Base-by-base conservation (phyloP, 2,329 filamentous ascomycete species). In the Fusarium palustre region DNA sequence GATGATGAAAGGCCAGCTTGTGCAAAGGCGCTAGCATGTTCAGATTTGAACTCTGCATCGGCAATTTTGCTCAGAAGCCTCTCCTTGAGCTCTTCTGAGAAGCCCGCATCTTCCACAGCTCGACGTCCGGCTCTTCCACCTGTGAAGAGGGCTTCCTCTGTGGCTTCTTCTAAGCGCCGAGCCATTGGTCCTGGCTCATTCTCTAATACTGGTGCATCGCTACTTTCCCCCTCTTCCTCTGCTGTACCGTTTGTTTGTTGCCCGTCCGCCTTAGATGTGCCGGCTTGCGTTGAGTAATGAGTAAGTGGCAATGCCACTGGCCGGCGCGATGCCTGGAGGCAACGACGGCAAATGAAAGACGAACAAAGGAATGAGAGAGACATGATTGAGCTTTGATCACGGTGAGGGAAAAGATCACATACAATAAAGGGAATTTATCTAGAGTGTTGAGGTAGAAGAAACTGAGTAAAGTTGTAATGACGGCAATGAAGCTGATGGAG, bases 1-100 rank as follows among this genome's bases (percentile, higher is more conserved):
- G 87, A 85, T 6, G 85, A 76, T 1, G 84, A 79, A 41, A 89
- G 74, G 4, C 79, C 80, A 2, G 83, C 83, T 65, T 85, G 79
- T 3, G 84, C 77, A 56, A 90, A 82, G 0, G 85, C 82, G 1
- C 79, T 69, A 0, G 83, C 78, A 72, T 88, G 76, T 16, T 88
- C 82, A 2, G 82, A 81, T n/a, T 79, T 78, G 72, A 90, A 89
- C 11, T 85, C 80, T 3, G 86, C 84, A 45, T 84, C 81, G 56
- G 86, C 81, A 10, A 91, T 81, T 73, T 86, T 89, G 55, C 83
- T 81, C 11, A 90, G 78, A 0, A 91, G 81, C 57, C 81, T 84
- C 56, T 84, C 80, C 69, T 90, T 90, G 30, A 91, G 80, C 70
- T 90, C 88, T 9, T 88, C 85, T 34, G 87, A 88, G 78, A 91